phyloP scores from a whole-genome alignment of 2,329 filamentous ascomycete genomes.

The Diaporthe sp. region DNA sequence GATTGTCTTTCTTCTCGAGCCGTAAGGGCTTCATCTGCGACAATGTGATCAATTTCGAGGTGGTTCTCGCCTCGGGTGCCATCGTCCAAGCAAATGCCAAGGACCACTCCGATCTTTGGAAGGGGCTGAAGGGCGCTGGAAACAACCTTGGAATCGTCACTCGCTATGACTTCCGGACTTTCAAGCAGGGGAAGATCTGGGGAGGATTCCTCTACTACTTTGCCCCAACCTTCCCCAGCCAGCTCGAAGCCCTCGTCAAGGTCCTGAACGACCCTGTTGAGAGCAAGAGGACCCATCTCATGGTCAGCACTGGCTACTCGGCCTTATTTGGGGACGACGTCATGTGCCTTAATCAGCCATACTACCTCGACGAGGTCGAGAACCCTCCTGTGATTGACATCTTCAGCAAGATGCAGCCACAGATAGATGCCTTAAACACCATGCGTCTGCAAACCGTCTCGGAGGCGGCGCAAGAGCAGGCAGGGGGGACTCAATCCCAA shows the following conservation, averaged over 20 bases:
- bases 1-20: no score
- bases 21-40: no score
- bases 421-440: no score
- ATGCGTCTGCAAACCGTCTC: no score
- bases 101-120: no score
- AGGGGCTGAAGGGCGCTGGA: constrained; percentile 54
- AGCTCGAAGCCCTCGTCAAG: constrained; percentile 43
- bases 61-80: no score
- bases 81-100: no score
- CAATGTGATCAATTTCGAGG: no score
- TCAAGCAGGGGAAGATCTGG: constrained; percentile 37
- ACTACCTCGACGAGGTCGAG: constrained; percentile 35
- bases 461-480: no score
- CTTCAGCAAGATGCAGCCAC: no score
- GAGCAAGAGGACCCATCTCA: constrained; percentile 43
- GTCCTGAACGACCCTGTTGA: constrained; percentile 43
- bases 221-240: constrained; percentile 41
- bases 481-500: no score
- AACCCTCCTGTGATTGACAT: neutral
- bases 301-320: constrained; percentile 43
- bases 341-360: constrained; percentile 40
- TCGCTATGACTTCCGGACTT: constrained; percentile 39
- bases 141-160: constrained; percentile 56
- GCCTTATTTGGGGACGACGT: constrained; percentile 28
- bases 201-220: constrained; percentile 45